Base-by-base conservation (phyloP, 768 basidiomycete species). In the Pholiota microspora region DNA sequence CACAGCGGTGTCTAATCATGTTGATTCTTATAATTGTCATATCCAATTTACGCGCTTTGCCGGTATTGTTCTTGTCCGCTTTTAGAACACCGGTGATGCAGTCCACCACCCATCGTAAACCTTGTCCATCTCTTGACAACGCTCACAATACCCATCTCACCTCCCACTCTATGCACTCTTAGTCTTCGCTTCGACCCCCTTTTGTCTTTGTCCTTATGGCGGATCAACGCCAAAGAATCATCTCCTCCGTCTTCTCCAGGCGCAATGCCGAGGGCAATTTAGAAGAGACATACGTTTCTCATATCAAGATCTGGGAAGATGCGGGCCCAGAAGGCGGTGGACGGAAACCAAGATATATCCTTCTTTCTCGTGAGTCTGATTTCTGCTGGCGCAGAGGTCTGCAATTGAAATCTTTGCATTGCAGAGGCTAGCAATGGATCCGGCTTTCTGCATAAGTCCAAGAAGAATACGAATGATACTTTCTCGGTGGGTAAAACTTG, bases 401-500 rank as follows among this genome's bases (percentile, higher is more conserved):
- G 21, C 25, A 18, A 21, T 28, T 54, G n/a, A 31, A 46, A 7
- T 18, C 16, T 9, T 5, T 15, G 27, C 40, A 10, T 10, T 48
- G 35, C 27, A 89, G 88, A 85, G 73, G 75, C 85, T 3, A 73
- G 67, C 56, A 81, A 81, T 59, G 83, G 85, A 23, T 71, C 76
- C 45, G 86, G 86, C 1, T 84, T 86, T 68, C 82, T 99, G 16
- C 95, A 99, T 81, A 99, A 99, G 73, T 94, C 95, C 1, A 98
- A 98, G 73, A 75, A 92, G 59, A 98, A 99, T 67, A 86, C 88
- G 38, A 98, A 98, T 66, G 88, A 91, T 29, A 82, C 92, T 0
- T 98, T 96, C 71, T 97, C 94, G 7, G 92, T 98, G 45, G 97
- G 97, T 5, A 99, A 99, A 76, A 93, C 96, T 1, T 99, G 97